A percentile compares a stretch with the other conserved stretches of the same genome.
phyloP scores from a whole-genome alignment of 1,284 basidiomycete genomes.

The Pseudozyma tsukubaensis region DNA sequence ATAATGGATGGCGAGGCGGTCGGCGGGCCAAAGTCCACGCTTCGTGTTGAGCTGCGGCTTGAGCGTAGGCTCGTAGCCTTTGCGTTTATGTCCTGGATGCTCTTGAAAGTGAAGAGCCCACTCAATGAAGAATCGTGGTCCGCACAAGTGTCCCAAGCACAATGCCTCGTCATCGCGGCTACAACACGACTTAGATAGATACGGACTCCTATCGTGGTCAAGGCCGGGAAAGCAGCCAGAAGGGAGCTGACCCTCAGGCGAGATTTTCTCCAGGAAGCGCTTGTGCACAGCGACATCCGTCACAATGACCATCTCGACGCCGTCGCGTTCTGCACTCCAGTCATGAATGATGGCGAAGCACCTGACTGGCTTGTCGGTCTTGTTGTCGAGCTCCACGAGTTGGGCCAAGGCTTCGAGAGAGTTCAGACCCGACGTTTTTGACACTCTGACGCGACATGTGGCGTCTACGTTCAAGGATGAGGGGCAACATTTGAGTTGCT shows the following conservation, averaged over 20 bases:
- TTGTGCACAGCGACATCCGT: not conserved
- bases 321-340: not conserved
- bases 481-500: not conserved
- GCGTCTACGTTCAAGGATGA: not conserved
- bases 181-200: not conserved
- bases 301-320: not conserved
- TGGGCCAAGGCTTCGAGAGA: not conserved
- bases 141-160: constrained; percentile 1
- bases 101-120: not conserved
- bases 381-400: not conserved
- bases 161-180: not conserved
- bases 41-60: too few relatives aligned
- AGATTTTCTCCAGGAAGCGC: not conserved
- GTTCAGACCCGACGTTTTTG: not conserved
- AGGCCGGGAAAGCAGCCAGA: not conserved
- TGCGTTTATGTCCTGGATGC: not conserved
- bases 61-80: not conserved
- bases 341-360: not conserved
- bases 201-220: not conserved
- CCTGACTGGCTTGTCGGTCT: not conserved
- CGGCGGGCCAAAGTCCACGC: too few relatives aligned
- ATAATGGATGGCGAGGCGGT: too few relatives aligned
- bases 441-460: not conserved
- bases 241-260: not conserved
- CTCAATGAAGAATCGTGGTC: constrained; percentile 1